A percentile compares a stretch with the other conserved stretches of the same genome.
Evolutionary conservation across 2,329 filamentous ascomycete species (phyloP).

Genomic region (Penicillium sp.): DNA sequence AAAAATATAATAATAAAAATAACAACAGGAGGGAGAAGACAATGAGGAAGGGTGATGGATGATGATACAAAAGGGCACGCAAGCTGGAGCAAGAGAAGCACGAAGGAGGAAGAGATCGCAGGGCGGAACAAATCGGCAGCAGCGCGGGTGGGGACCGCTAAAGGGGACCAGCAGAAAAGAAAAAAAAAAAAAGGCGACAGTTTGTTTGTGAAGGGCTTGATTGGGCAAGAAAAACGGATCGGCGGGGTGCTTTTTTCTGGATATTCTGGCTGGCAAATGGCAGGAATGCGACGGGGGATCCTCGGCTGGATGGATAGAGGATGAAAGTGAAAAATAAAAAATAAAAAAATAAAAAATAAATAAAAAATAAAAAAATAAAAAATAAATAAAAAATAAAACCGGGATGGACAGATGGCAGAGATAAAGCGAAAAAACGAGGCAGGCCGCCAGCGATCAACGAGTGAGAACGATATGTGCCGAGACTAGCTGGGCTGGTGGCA

Average conservation of each 20-base stretch:
- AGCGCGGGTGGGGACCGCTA: slow-evolving; percentile 8
- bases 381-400: neutral
- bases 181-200: slow-evolving; percentile 17
- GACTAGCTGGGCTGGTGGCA: slow-evolving; percentile 1
- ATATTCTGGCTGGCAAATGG: neutral
- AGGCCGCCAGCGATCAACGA: slow-evolving; percentile 2
- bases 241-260: neutral
- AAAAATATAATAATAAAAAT: slow-evolving; percentile 12
- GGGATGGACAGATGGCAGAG: neutral
- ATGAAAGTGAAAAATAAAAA: neutral
- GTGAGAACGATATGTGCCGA: neutral
- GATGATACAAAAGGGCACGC: slow-evolving; percentile 11
- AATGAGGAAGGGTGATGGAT: slow-evolving; percentile 18
- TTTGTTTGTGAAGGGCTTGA: slow-evolving; percentile 17
- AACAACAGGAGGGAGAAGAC: slow-evolving; percentile 4
- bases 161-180: slow-evolving; percentile 8
- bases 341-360: neutral
- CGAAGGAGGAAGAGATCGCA: slow-evolving; percentile 10
- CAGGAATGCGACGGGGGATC: slow-evolving; percentile 9
- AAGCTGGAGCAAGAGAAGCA: slow-evolving; percentile 1
- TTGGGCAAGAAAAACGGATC: slow-evolving; percentile 15
- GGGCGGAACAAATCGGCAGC: slow-evolving; percentile 15
- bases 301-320: neutral
- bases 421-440: neutral
- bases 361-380: neutral